A percentile compares a stretch with the other conserved stretches of the same genome.
Evolutionary conservation across 176 grass and related monocot genomes (phyloP).

Genomic region (Oryza brachyantha): DNA sequence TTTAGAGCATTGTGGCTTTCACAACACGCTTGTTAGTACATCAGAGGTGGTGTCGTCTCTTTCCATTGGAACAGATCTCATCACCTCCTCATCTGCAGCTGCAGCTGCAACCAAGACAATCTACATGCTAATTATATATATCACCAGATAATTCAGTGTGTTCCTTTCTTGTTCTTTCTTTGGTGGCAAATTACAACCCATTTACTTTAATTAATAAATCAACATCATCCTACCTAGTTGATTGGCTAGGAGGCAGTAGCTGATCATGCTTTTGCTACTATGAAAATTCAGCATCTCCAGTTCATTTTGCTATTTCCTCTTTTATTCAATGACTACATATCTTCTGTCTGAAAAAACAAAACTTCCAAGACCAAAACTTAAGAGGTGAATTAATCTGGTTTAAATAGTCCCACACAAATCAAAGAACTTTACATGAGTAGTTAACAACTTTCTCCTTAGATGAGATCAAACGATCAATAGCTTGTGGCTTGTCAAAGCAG

Average conservation of each 20-base stretch:
- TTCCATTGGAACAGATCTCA: background rate
- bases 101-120: background rate
- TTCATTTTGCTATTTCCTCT: background rate
- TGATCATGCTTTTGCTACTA: background rate
- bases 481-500: slow-evolving; percentile 25
- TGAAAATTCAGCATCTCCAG: background rate
- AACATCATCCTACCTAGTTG: background rate
- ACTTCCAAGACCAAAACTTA: background rate
- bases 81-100: no score
- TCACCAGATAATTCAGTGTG: no score
- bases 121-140: background rate
- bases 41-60: background rate
- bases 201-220: background rate
- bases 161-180: background rate
- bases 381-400: background rate
- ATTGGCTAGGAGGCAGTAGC: background rate
- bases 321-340: background rate
- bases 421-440: background rate
- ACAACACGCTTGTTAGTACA: slow-evolving; percentile 21
- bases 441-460: background rate
- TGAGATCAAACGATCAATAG: background rate
- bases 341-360: background rate
- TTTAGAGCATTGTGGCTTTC: slow-evolving; percentile 24
- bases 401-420: background rate
- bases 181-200: background rate